Percentiles rank a stretch among this genome's conserved stretches.
phyloP scores from a whole-genome alignment of 2,329 filamentous ascomycete species.

The Pseudocercospora ulei region DNA sequence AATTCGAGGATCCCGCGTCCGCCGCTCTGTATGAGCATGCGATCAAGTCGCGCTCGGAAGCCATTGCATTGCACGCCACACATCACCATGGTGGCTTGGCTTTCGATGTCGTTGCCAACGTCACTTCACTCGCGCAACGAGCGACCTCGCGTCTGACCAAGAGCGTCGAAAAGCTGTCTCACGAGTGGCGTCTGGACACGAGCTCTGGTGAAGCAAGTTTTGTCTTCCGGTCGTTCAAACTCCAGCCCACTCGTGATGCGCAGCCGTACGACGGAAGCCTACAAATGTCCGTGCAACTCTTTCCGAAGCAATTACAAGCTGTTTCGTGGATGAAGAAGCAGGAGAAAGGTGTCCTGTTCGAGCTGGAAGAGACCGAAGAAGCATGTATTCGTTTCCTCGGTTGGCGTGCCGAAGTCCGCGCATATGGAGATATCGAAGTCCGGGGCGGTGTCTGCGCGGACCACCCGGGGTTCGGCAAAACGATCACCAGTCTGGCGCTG shows the following conservation, averaged over 20 bases:
- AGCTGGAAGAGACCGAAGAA: slow-evolving; percentile 51
- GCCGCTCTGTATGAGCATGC: slow-evolving; percentile 45
- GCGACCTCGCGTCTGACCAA: slow-evolving; percentile 22
- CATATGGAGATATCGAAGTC: slow-evolving; percentile 37
- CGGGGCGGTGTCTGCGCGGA: slow-evolving; percentile 56
- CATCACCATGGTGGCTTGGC: neutral
- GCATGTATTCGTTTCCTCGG: slow-evolving; percentile 37
- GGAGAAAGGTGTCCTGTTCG: slow-evolving; percentile 43
- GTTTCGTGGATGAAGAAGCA: slow-evolving; percentile 52
- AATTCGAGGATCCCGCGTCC: slow-evolving; percentile 45
- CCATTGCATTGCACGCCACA: slow-evolving; percentile 19
- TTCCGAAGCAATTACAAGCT: slow-evolving; percentile 47
- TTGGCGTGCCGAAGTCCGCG: slow-evolving; percentile 51
- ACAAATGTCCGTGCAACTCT: slow-evolving; percentile 37
- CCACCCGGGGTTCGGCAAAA: slow-evolving; percentile 59
- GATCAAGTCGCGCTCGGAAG: slow-evolving; percentile 43
- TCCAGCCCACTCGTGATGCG: slow-evolving; percentile 12
- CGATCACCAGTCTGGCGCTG: slow-evolving; percentile 50
- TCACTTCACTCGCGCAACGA: slow-evolving; percentile 28
- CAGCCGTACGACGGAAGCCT: slow-evolving; percentile 9
- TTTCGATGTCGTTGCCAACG: slow-evolving; percentile 28
- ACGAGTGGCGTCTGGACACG: slow-evolving; percentile 27
- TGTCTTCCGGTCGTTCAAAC: slow-evolving; percentile 21
- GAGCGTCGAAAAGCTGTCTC: neutral
- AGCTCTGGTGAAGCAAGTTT: slow-evolving; percentile 5